Evolutionary conservation across 495 filamentous ascomycete genomes (phyloP).

Genomic region (Chaetomidium leptoderma): DNA sequence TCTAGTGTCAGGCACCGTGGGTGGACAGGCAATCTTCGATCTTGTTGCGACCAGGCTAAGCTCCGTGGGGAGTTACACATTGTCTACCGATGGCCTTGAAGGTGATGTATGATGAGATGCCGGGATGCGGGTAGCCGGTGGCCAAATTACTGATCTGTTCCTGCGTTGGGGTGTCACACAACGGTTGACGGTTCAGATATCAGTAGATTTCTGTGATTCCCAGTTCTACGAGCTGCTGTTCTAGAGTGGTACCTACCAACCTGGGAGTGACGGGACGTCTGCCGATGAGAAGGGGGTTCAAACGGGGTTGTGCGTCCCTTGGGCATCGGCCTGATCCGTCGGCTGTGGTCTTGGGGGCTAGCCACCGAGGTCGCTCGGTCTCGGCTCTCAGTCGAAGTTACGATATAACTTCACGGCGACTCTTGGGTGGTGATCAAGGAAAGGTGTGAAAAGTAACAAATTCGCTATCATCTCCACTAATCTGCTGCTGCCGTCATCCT

Average conservation of each 20-base stretch:
- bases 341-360: background rate
- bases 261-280: background rate
- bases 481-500: background rate
- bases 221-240: too few relatives aligned
- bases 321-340: background rate
- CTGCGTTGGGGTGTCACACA: constrained; percentile 8
- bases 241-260: too few relatives aligned
- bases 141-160: constrained; percentile 8
- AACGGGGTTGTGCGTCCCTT: background rate
- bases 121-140: constrained; percentile 29
- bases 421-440: too few relatives aligned
- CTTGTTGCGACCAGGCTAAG: constrained; percentile 15
- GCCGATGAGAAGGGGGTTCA: background rate
- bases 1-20: too few relatives aligned
- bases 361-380: too few relatives aligned
- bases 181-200: background rate
- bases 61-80: constrained; percentile 1
- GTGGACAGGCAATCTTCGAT: background rate
- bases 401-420: too few relatives aligned
- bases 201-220: too few relatives aligned
- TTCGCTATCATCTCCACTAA: background rate
- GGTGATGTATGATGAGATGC: constrained; percentile 16
- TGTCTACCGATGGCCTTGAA: constrained; percentile 16
- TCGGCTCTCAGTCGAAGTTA: background rate
- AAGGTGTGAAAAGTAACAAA: background rate